Evolutionary conservation across 805 yeast genomes (phyloP).

Genomic region (Naumovozyma baii): DNA sequence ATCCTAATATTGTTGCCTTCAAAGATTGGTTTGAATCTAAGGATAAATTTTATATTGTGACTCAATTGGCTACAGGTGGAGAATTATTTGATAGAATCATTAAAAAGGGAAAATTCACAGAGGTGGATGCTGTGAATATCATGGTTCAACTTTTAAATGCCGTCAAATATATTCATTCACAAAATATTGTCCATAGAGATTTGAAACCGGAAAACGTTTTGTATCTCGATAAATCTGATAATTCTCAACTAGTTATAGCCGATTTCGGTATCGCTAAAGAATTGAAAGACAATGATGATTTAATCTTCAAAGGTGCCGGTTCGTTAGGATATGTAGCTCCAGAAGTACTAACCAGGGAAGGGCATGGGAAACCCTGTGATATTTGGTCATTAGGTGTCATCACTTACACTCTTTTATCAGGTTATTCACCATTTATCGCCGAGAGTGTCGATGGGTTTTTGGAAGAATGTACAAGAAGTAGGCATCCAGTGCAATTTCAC

Average conservation of each 20-base stretch:
- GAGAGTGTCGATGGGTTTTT: constrained; percentile 76
- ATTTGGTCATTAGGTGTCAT: constrained; percentile 94
- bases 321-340: constrained; percentile 97
- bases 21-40: constrained; percentile 89
- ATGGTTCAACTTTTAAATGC: constrained; percentile 71
- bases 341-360: constrained; percentile 69
- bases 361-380: constrained; percentile 94
- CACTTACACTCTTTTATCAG: constrained; percentile 80
- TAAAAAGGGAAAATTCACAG: constrained; percentile 75
- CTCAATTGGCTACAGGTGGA: constrained; percentile 93
- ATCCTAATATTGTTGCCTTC: constrained; percentile 83
- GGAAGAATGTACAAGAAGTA: constrained; percentile 61
- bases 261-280: constrained; percentile 94
- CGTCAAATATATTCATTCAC: constrained; percentile 62
- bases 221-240: constrained; percentile 47
- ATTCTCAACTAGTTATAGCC: constrained; percentile 74
- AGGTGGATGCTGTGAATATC: constrained; percentile 72
- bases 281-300: constrained; percentile 48
- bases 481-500: constrained; percentile 74
- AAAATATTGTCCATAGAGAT: constrained; percentile 85
- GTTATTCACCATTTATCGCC: constrained; percentile 84
- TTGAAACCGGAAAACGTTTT: constrained; percentile 89
- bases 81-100: constrained; percentile 86
- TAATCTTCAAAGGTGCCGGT: constrained; percentile 69
- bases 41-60: constrained; percentile 87